Conservation (phyloP, 139 green algal genomes). For the Volvox reticuliferus region DNA sequence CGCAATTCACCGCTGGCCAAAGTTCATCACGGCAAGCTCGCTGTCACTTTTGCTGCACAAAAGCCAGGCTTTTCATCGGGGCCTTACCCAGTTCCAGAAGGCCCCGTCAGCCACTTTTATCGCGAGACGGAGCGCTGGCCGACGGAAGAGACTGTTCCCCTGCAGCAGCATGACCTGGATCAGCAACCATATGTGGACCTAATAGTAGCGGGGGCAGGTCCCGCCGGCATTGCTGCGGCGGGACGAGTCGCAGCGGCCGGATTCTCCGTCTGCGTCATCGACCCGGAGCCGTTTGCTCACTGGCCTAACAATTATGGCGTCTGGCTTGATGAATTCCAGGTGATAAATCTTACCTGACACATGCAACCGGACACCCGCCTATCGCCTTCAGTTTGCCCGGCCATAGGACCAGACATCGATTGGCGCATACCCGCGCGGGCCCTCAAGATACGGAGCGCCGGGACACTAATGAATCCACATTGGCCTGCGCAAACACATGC, state of each 20-base stretch:
- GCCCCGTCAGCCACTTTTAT: slow-evolving; percentile 12
- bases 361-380: too few species aligned
- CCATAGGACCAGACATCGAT: too few species aligned
- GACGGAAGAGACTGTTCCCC: slow-evolving; percentile 40
- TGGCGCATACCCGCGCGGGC: too few species aligned
- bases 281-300: slow-evolving; percentile 81
- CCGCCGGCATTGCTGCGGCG: slow-evolving; percentile 85
- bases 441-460: too few species aligned
- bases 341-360: not conserved
- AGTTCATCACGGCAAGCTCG: not conserved
- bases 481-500: too few species aligned
- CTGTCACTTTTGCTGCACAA: not conserved
- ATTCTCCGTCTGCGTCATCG: slow-evolving; percentile 87
- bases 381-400: too few species aligned
- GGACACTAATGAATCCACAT: too few species aligned
- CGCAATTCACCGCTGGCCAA: not conserved
- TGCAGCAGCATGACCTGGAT: slow-evolving; percentile 51
- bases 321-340: slow-evolving; percentile 97
- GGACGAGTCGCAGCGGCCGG: slow-evolving; percentile 71
- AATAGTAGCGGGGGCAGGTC: slow-evolving; percentile 91
- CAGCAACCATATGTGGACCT: slow-evolving; percentile 82
- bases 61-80: slow-evolving; percentile 26
- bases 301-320: slow-evolving; percentile 99
- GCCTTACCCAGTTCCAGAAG: not conserved
- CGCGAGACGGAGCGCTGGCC: slow-evolving; percentile 54